phyloP scores from a whole-genome alignment of 495 filamentous ascomycete genomes.

The Neurospora sp. region DNA sequence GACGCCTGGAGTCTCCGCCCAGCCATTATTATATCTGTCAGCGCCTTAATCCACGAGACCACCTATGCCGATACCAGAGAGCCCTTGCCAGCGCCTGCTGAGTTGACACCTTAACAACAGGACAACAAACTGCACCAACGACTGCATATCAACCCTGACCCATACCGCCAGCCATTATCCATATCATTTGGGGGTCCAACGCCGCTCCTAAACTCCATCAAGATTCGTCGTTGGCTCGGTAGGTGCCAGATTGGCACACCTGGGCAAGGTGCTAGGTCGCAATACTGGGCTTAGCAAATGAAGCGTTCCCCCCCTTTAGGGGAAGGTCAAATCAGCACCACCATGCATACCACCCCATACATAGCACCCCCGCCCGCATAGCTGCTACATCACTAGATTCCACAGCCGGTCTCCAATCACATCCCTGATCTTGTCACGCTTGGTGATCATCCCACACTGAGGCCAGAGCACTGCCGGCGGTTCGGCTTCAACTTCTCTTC shows the following conservation, averaged over 20 bases:
- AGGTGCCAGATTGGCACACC: background rate
- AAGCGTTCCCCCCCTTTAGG: background rate
- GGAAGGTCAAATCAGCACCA: background rate
- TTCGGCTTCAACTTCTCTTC: background rate
- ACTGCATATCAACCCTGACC: background rate
- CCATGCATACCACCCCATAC: background rate
- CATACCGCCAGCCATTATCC: background rate
- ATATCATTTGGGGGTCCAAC: background rate
- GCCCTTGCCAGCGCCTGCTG: background rate
- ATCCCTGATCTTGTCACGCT: background rate
- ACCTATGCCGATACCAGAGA: background rate
- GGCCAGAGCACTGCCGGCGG: background rate
- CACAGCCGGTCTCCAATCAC: background rate
- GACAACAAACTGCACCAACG: background rate
- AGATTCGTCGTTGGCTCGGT: background rate
- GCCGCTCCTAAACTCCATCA: background rate
- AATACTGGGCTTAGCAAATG: background rate
- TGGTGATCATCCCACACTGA: background rate
- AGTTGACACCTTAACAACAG: background rate
- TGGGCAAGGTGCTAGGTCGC: background rate
- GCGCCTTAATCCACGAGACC: background rate
- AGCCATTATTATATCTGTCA: background rate
- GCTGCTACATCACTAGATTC: slow-evolving; percentile 11
- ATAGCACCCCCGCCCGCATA: slow-evolving; percentile 4
- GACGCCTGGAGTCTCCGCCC: background rate